Evolutionary conservation across 2,329 filamentous ascomycete species (phyloP), one percentile per base, ranked within the genome.

Genomic region (Colletotrichum chrysophilum): DNA sequence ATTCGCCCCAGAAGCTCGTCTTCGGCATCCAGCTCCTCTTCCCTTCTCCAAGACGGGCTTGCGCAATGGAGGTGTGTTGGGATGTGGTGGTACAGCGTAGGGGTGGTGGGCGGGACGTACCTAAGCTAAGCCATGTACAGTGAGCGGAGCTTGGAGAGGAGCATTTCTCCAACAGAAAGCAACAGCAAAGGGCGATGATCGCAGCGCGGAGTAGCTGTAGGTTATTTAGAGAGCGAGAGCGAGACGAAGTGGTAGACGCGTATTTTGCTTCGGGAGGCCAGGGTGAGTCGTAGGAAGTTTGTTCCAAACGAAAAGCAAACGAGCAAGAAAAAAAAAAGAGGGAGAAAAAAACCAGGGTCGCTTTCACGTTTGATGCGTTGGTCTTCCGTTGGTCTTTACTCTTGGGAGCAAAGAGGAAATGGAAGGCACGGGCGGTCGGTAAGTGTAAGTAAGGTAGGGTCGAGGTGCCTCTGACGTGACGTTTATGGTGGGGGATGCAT

Each of bases 81-180:
- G 62, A 68, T 38, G 65, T 30, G 65, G 30, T 55, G 48, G 21
- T 61, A 52, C 1, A n/a, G 43, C 43, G 43, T 21, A 52, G 43
- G n/a, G 60, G 21, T 26, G 43, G 38, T 52, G 36, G 38, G 32
- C 28, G 24, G 26, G 38, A 67, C 43, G 70, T 73, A 75, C 73
- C 62, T 52, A 26, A 62, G 70, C 73, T 75, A 75, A 75, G 56
- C 56, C 56, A 43, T 30, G 38, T 30, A 66, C 52, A 32, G 32
- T 70, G 4, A 21, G 30, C 60, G 28, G 61, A 66, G 72, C 69
- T 60, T 26, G 36, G 68, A 26, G 38, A 30, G 67, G 34, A 34
- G 67, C 71, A 74, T 66, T 12, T 74, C 72, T 71, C 68, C 72
- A 66, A 66, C 12, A 24, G 60, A 21, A 65, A 65, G 66, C 55